These are phyloP conservation scores for Iris pallida DNA, from an alignment of 116 monocot genomes.

Conservation along the genomic window DNA sequence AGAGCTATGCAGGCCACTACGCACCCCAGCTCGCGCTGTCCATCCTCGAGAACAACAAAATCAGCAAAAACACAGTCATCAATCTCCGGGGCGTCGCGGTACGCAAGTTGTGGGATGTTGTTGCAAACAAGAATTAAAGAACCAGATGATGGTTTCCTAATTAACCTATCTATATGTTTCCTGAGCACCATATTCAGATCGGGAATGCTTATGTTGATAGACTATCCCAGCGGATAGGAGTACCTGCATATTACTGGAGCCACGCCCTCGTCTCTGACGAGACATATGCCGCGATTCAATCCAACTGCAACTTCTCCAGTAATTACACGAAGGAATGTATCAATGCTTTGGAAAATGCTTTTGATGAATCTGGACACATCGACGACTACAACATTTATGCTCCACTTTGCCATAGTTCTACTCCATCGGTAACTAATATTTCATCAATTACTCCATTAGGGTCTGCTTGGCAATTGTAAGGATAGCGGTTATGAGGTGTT, in stretches of 20 bases:
- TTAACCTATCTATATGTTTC: not conserved
- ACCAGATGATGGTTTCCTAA: not conserved
- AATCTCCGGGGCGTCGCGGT: conserved; percentile 14
- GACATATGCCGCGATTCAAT: not conserved
- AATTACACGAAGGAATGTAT: not conserved
- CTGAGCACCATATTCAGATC: conserved; percentile 3
- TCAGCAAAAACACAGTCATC: conserved; percentile 4
- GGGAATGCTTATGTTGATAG: conserved; percentile 9
- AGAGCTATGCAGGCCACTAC: conserved; percentile 39
- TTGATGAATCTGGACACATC: not conserved
- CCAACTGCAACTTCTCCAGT: conserved; percentile 4
- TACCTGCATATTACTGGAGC: not conserved
- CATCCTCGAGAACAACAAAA: conserved; percentile 13
- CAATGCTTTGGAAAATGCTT: not conserved
- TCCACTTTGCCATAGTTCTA: conserved; percentile 3
- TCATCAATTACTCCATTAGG: no score
- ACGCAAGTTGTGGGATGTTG: no score
- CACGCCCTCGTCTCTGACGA: conserved; percentile 19
- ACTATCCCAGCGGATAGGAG: not conserved
- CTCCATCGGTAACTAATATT: no score
- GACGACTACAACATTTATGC: conserved; percentile 7
- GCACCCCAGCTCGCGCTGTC: conserved; percentile 28
- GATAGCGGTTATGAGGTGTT: no score
- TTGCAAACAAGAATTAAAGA: no score
- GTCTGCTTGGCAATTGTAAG: no score